Conservation (phyloP, 257 asterid species). For the Primulina huaijiensis region DNA sequence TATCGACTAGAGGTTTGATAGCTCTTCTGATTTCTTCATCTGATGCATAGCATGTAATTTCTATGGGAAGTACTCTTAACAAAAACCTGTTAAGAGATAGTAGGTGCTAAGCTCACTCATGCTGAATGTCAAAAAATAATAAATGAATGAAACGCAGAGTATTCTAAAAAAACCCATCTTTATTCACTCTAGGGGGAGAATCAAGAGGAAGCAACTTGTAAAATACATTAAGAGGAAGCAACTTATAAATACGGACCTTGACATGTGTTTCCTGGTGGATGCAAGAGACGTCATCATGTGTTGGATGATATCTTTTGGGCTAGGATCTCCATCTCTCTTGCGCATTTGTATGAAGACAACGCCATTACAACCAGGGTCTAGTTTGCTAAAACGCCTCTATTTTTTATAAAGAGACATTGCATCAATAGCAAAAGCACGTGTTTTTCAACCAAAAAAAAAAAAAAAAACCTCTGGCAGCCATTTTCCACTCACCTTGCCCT, state of each 20-base stretch:
- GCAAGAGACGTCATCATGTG: constrained; percentile 93
- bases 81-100: constrained; percentile 58
- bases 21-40: constrained; percentile 84
- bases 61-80: constrained; percentile 83
- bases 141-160: not conserved
- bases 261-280: constrained; percentile 63
- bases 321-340: constrained; percentile 77
- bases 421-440: constrained; percentile 1
- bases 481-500: constrained; percentile 60
- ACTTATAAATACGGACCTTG: constrained; percentile 46
- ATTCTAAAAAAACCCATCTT: constrained; percentile 1
- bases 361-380: constrained; percentile 93
- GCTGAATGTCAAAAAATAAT: constrained; percentile 4
- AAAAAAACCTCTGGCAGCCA: constrained; percentile 9
- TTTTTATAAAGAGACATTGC: constrained; percentile 13
- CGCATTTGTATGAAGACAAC: constrained; percentile 88
- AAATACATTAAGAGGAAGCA: constrained; percentile 8
- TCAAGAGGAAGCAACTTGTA: constrained; percentile 1
- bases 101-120: constrained; percentile 23
- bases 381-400: constrained; percentile 82
- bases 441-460: not conserved
- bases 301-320: constrained; percentile 75
- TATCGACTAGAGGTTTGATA: constrained; percentile 65
- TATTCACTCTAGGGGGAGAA: not conserved
- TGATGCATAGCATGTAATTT: constrained; percentile 90